Evolutionary conservation across 2,329 filamentous ascomycete species (phyloP), one percentile per base, ranked within the genome.

Genomic region (Lasiodiplodia sp.): DNA sequence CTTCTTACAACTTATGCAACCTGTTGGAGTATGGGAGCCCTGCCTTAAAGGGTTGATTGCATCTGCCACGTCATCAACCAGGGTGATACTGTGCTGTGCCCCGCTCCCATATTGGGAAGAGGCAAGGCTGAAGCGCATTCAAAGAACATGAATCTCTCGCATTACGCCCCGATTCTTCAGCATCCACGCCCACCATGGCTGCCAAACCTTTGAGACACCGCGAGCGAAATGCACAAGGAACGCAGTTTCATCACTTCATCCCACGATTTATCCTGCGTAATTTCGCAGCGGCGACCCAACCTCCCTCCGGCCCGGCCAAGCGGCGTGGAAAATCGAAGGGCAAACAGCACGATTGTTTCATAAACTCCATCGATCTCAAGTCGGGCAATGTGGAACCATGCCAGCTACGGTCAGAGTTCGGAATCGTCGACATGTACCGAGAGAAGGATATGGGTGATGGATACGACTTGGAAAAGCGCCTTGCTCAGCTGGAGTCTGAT

Each of bases 231-330:
- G 31, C 31, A 34, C 31, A 34, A 34, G 31, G 31, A 34, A 34
- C 51, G 10, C 51, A 53, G 16, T 53, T 28, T 3, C 51, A 53
- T 31, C 51, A 53, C 25, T 53, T 53, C 23, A 53, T 53, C 12
- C 51, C 51, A 28, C 51, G 51, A 18, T 53, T 53, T 4, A 53
- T 53, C 18, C 51, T 53, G 23, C 51, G 51, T 14, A 53, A 53
- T 31, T 53, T 53, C 23, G 51, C 51, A 28, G 23, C 7, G 3
- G 2, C 51, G 4, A 28, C 8, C 7, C 51, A 53, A 28, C 25
- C 25, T 18, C 51, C 51, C 3, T 16, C 51, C 16, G 25, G 51
- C 51, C 51, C 51, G 10, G 6, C 51, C 10, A 25, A 53, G 18
- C 6, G 21, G 11, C 21, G 51, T 31, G 10, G 23, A 4, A 53